These are phyloP conservation scores for Hypoxylon lienhwacheense DNA, from an alignment of 495 filamentous ascomycete species.

Conservation along the genomic window DNA sequence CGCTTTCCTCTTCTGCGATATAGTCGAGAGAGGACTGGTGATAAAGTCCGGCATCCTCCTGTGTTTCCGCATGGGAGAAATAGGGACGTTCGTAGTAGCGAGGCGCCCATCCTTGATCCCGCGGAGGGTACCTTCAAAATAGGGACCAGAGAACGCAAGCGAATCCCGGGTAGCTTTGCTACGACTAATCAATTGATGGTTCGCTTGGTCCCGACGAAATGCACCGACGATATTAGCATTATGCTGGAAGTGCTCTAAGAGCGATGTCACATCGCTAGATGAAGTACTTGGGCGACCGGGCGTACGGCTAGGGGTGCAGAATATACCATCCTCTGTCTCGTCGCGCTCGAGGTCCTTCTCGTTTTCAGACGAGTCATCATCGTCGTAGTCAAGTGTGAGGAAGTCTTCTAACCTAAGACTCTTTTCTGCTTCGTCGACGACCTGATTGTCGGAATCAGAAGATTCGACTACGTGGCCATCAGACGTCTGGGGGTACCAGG, in stretches of 20 bases:
- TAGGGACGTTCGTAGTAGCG: constrained; percentile 56
- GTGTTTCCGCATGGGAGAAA: constrained; percentile 55
- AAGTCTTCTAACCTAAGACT: constrained; percentile 70
- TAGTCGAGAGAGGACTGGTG: constrained; percentile 45
- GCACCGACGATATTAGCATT: constrained; percentile 69
- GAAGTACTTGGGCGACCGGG: constrained; percentile 54
- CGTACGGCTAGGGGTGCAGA: constrained; percentile 56
- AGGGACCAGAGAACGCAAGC: constrained; percentile 57
- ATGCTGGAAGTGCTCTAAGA: constrained; percentile 67
- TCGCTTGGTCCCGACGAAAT: constrained; percentile 77
- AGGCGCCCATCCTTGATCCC: constrained; percentile 60
- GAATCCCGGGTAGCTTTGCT: constrained; percentile 57
- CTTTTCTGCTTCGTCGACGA: constrained; percentile 66
- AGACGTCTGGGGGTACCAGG: constrained; percentile 70
- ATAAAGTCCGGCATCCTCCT: constrained; percentile 45
- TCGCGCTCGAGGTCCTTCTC: constrained; percentile 52
- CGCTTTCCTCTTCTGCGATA: constrained; percentile 55
- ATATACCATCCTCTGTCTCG: constrained; percentile 48
- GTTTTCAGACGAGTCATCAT: constrained; percentile 55
- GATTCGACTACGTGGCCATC: constrained; percentile 48
- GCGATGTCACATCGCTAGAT: constrained; percentile 52
- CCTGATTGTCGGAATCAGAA: constrained; percentile 54
- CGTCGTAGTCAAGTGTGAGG: constrained; percentile 63
- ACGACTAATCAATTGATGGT: constrained; percentile 67
- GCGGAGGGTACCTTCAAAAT: constrained; percentile 50